Evolutionary conservation across 257 asterid species (phyloP), one percentile per base, ranked within the genome.

Genomic region (Capsicum chinense): DNA sequence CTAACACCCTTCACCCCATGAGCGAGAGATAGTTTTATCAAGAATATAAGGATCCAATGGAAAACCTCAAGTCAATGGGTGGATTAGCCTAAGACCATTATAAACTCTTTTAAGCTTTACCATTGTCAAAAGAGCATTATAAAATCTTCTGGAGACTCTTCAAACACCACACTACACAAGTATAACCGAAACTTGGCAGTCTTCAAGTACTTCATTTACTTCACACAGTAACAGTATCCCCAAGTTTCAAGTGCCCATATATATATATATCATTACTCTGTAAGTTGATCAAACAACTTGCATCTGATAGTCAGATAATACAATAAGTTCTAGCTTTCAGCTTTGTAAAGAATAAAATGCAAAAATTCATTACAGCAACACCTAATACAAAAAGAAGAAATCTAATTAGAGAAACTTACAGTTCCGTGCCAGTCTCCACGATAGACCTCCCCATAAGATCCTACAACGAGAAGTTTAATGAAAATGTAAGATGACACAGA

Each of bases 351-450:
- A 8, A 52, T 26, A 76, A 50, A 76, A 54, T 76, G 48, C 26
- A 76, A 54, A 76, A 76, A 37, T 6, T 76, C 81, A 21, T 76
- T 26, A 76, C 21, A 52, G 81, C 13, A 50, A 74, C 48, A 50
- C 19, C 39, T 26, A 52, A 76, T 21, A 76, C 11, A 13, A 76
- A 76, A 76, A 54, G 39, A 76, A 54, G 48, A 76, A 14, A 52
- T 52, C 26, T 76, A 76, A 50, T 39, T 68, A 63, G 79, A 67
- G 64, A 52, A 83, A 95, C 99, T 92, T 90, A 95, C 99, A 87
- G 99, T 95, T 90, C 95, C 99, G 84, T 95, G 99, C 99, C 98
- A 95, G 80, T 95, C 99, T 66, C 98, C 99, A 85, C 91, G 98
- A 74, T 93, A 92, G 73, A 95, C 99, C 92, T 95, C 99, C 7